Base-by-base conservation (phyloP, 208 protist genomes). In the Trypanosoma mega region DNA sequence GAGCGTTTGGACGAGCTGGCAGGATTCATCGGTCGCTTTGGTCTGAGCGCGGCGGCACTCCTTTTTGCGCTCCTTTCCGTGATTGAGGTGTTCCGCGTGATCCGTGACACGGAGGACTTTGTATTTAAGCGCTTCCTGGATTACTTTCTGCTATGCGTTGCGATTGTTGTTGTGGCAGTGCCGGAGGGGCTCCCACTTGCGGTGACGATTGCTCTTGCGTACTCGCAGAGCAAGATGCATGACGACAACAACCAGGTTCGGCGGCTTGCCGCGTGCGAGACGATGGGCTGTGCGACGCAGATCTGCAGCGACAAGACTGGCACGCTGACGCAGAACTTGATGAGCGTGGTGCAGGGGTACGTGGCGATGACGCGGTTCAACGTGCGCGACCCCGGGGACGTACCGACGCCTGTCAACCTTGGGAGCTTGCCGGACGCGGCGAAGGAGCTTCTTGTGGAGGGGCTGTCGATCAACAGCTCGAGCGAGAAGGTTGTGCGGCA, bases 291-390 rank as follows among this genome's bases (percentile, higher is more conserved):
- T 30, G 97, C 93, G 7, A 99, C 97, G 6, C 90, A 92, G 50
- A 98, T 99, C 65, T 99, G 98, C 87, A 97, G 94, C 3, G 97
- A 98, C 78, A 99, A 99, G 85, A 99, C 98, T 12, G 98, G 98
- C 41, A 99, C 98, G 33, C 89, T 99, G 33, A 99, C 98, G 18
- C 81, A 92, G 68, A 99, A 99, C 75, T 16, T 81, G 47, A 99
- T 99, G 98, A 98, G 87, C 50, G 96, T 99, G 8, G 90, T 96
- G 39, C 65, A 89, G 60, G 90, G 78, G n/a, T 91, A 79, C 53
- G 43, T 93, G 54, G 85, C 63, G 48, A 87, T 81, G 55, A 48
- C 69, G 21, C 72, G 74, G 46, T 82, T 90, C 34, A 20, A 12
- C 18, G 63, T 92, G n/a, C 60, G 62, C 2, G 71, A 73, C 20